Percentiles rank a stretch among this genome's conserved stretches.
Evolutionary conservation across 495 filamentous ascomycete species (phyloP).

Genomic region (Acidiella bohemica): DNA sequence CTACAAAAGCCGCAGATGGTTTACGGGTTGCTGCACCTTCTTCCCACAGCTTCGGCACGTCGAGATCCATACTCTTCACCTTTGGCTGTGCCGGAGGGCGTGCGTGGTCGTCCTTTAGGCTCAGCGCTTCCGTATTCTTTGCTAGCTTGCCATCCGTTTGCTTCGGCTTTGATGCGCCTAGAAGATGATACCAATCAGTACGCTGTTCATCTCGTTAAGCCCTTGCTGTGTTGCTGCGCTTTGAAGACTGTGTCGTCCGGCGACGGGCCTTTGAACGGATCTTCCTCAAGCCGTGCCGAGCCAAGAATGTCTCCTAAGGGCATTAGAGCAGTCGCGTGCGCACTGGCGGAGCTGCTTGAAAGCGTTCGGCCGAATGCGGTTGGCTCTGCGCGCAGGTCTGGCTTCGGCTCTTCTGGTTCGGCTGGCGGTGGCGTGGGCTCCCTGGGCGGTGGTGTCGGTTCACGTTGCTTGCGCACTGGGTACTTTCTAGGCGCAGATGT

Average conservation of each 20-base stretch:
- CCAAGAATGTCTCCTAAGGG: constrained; percentile 5
- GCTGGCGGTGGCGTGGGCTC: constrained; percentile 11
- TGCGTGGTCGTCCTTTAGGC: not conserved
- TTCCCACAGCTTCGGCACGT: constrained; percentile 59
- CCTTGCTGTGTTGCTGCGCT: constrained; percentile 46
- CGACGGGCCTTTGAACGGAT: constrained; percentile 74
- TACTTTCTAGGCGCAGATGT: constrained; percentile 5
- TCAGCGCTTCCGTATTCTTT: constrained; percentile 15
- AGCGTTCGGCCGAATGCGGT: constrained; percentile 19
- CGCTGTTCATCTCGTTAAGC: constrained; percentile 10
- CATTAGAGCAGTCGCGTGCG: constrained; percentile 16
- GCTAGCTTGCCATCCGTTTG: constrained; percentile 30
- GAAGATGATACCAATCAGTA: not conserved
- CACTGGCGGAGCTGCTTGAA: not conserved
- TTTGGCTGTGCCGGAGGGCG: constrained; percentile 35
- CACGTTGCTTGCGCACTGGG: constrained; percentile 12
- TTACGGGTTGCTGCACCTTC: constrained; percentile 65
- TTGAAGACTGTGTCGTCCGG: constrained; percentile 82
- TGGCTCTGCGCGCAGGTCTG: constrained; percentile 17
- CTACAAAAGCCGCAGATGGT: constrained; percentile 82
- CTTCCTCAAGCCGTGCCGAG: not conserved
- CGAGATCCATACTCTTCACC: constrained; percentile 71
- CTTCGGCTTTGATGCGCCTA: constrained; percentile 33
- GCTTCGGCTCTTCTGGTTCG: constrained; percentile 4
- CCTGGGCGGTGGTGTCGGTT: constrained; percentile 13